Evolutionary conservation across 495 filamentous ascomycete genomes (phyloP).

Genomic region (Aspergillus bridgeri): DNA sequence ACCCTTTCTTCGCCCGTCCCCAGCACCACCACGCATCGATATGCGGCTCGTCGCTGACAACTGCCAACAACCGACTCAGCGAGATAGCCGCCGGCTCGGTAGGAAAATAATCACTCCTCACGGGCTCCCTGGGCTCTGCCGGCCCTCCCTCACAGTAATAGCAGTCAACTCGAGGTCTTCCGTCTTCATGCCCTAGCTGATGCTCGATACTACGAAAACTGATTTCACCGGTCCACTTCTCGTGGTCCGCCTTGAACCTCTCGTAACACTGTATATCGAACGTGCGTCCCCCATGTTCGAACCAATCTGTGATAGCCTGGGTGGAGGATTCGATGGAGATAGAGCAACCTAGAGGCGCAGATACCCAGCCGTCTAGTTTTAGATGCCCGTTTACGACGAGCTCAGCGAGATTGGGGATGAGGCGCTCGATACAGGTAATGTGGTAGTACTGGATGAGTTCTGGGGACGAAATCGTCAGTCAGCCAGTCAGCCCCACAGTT

Average conservation of each 20-base stretch:
- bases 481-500: conserved; percentile 2
- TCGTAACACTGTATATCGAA: conserved; percentile 5
- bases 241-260: conserved; percentile 1
- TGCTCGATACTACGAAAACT: neutral
- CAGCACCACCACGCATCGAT: conserved; percentile 7
- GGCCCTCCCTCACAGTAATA: conserved; percentile 7
- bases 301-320: conserved; percentile 8
- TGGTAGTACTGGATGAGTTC: conserved; percentile 8
- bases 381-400: conserved; percentile 1
- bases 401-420: conserved; percentile 7
- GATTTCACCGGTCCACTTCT: neutral
- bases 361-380: conserved; percentile 7
- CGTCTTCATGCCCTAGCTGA: conserved; percentile 4
- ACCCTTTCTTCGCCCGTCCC: conserved; percentile 3
- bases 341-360: conserved; percentile 4
- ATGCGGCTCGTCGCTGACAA: conserved; percentile 7
- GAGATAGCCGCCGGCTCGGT: conserved; percentile 1
- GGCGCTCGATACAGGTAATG: conserved; percentile 8
- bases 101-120: conserved; percentile 4
- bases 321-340: conserved; percentile 8
- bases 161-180: neutral
- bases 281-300: conserved; percentile 1
- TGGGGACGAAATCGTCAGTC: conserved; percentile 3
- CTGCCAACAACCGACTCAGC: conserved; percentile 6
- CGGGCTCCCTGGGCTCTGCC: conserved; percentile 4